Evolutionary conservation across 1,139 yeast species (phyloP).

Genomic region (Yamadazyma jaroonii): DNA sequence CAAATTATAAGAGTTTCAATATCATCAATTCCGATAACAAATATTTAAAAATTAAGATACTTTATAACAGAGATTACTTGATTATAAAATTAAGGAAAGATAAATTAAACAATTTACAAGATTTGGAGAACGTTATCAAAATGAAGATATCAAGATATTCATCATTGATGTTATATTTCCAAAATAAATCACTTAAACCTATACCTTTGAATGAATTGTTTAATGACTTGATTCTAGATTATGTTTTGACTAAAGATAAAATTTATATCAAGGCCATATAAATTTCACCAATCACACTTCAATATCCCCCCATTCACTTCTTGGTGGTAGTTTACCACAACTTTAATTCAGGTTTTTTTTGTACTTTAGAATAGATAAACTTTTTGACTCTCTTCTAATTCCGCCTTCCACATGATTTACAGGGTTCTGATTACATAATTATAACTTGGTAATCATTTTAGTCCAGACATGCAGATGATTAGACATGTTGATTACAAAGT

Average conservation of each 20-base stretch:
- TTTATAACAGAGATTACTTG: constrained; percentile 11
- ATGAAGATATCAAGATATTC: constrained; percentile 18
- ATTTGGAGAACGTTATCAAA: constrained; percentile 25
- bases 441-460: too few species aligned
- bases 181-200: constrained; percentile 23
- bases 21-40: neutral
- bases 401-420: too few species aligned
- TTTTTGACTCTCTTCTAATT: too few species aligned
- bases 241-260: constrained; percentile 25
- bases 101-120: constrained; percentile 21
- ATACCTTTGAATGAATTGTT: constrained; percentile 20
- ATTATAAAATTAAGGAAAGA: constrained; percentile 27
- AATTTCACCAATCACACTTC: too few species aligned
- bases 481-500: too few species aligned
- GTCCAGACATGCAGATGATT: too few species aligned
- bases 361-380: too few species aligned
- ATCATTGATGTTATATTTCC: constrained; percentile 23
- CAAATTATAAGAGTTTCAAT: constrained; percentile 3
- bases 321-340: neutral
- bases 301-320: too few species aligned
- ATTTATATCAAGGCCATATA: constrained; percentile 21
- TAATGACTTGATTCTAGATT: constrained; percentile 24
- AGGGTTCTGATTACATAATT: too few species aligned
- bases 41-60: constrained; percentile 21
- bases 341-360: neutral